A percentile compares a stretch with the other conserved stretches of the same genome.
Evolutionary conservation across 2,329 filamentous ascomycete genomes (phyloP).

Genomic region (Fusarium anthophilum): DNA sequence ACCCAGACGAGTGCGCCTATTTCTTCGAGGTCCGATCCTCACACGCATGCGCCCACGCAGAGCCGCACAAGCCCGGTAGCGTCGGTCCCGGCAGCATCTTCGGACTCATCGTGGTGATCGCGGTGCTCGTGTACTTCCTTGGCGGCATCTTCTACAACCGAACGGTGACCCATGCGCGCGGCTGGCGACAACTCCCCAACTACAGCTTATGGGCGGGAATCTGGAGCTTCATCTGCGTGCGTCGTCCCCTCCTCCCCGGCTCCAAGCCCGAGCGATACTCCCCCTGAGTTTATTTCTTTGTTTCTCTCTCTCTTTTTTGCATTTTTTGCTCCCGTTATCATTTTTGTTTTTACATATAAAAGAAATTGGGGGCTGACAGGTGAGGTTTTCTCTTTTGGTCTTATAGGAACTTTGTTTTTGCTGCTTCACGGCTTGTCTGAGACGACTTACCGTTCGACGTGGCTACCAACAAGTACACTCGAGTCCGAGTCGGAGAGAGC

Average conservation of each 20-base stretch:
- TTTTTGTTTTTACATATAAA: conserved; percentile 3
- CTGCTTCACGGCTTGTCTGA: conserved; percentile 73
- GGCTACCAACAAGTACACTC: conserved; percentile 74
- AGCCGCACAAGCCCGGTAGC: conserved; percentile 77
- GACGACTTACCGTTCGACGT: conserved; percentile 69
- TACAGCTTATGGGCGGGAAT: conserved; percentile 93
- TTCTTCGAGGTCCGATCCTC: conserved; percentile 92
- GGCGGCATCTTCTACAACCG: conserved; percentile 96
- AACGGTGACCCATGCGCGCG: conserved; percentile 91
- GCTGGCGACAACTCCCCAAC: conserved; percentile 95
- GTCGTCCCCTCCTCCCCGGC: conserved; percentile 44
- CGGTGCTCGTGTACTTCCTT: conserved; percentile 86
- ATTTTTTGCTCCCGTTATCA: background rate
- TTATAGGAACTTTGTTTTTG: conserved; percentile 73
- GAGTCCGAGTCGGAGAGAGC: conserved; percentile 59
- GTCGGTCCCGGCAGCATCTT: conserved; percentile 81
- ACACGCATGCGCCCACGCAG: conserved; percentile 77
- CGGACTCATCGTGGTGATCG: conserved; percentile 80
- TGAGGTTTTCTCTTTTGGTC: conserved; percentile 15
- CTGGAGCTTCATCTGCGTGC: conserved; percentile 79
- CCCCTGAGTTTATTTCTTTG: conserved; percentile 30
- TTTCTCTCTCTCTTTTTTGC: background rate
- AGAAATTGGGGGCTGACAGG: conserved; percentile 38
- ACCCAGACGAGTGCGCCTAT: conserved; percentile 92
- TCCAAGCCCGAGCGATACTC: conserved; percentile 45